These are phyloP conservation scores for Cicer bijugum DNA, from an alignment of 306 rosid genomes.

Conservation along the genomic window DNA sequence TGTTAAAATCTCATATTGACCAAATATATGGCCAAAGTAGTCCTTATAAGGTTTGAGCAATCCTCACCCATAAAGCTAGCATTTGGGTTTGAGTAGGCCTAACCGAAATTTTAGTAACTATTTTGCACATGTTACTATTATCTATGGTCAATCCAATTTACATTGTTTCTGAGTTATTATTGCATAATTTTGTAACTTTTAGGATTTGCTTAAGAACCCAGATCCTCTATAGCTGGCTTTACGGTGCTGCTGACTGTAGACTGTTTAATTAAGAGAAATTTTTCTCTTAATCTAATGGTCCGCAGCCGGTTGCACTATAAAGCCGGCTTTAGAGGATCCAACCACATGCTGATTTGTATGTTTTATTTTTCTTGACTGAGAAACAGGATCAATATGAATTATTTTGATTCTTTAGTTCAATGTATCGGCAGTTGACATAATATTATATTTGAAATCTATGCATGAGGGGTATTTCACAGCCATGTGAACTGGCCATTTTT, in stretches of 20 bases:
- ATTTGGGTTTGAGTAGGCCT: not conserved
- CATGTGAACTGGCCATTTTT: too few relatives aligned
- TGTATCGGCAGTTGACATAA: not conserved
- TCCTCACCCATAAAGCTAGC: not conserved
- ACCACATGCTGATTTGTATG: not conserved
- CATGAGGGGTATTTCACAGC: not conserved
- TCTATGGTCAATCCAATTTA: conserved; percentile 24
- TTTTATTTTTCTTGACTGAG: conserved; percentile 19
- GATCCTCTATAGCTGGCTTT: too few relatives aligned
- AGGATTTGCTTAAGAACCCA: not conserved
- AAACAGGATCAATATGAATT: conserved; percentile 12
- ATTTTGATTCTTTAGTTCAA: conserved; percentile 32
- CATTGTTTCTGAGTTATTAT: not conserved
- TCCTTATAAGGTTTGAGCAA: not conserved
- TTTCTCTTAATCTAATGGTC: too few relatives aligned
- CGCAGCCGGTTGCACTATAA: too few relatives aligned
- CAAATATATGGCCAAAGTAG: not conserved
- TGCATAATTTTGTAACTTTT: conserved; percentile 10
- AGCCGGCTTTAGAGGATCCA: too few relatives aligned
- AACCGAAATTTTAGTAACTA: not conserved
- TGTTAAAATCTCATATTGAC: not conserved
- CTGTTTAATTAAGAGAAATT: too few relatives aligned
- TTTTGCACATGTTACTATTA: conserved; percentile 6
- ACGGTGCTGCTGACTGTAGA: too few relatives aligned
- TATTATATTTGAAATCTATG: conserved; percentile 37